Conservation (phyloP, 1,139 yeast genomes). For the Komagataea norvegica region DNA sequence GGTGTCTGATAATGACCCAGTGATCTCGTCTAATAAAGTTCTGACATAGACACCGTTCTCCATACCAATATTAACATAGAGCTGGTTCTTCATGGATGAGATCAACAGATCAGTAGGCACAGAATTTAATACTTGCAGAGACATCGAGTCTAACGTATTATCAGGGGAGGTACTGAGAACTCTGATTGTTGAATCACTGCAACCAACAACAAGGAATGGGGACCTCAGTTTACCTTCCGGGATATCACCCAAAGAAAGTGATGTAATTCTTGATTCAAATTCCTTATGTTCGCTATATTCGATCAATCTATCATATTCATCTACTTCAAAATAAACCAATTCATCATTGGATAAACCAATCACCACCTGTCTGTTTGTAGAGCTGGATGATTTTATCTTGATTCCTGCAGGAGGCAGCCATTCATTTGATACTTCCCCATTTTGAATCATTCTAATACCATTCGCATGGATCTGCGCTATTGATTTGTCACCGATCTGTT, state of each 20-base stretch:
- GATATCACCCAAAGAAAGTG: constrained; percentile 53
- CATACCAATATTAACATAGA: constrained; percentile 70
- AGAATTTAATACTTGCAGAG: constrained; percentile 67
- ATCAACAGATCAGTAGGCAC: constrained; percentile 44
- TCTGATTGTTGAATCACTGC: constrained; percentile 66
- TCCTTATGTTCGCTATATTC: constrained; percentile 67
- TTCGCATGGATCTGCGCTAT: constrained; percentile 68
- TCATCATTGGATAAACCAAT: constrained; percentile 71
- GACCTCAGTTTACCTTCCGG: constrained; percentile 46
- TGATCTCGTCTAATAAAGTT: constrained; percentile 49
- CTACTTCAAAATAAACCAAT: constrained; percentile 79
- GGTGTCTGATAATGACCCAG: constrained; percentile 66
- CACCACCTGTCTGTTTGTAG: constrained; percentile 64
- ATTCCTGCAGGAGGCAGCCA: constrained; percentile 90
- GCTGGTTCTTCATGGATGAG: constrained; percentile 19
- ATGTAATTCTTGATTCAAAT: constrained; percentile 47
- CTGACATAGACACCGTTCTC: constrained; percentile 75
- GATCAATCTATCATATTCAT: constrained; percentile 53
- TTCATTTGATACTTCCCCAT: constrained; percentile 33
- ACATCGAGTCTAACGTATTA: constrained; percentile 55
- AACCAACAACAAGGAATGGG: constrained; percentile 63
- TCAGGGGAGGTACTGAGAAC: constrained; percentile 62
- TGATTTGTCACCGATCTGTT: constrained; percentile 61
- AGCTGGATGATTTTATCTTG: constrained; percentile 51
- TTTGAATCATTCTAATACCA: constrained; percentile 65